A percentile compares a stretch with the other conserved stretches of the same genome.
Conservation (phyloP, 2,329 filamentous ascomycete species). For the Fusarium sp. region DNA sequence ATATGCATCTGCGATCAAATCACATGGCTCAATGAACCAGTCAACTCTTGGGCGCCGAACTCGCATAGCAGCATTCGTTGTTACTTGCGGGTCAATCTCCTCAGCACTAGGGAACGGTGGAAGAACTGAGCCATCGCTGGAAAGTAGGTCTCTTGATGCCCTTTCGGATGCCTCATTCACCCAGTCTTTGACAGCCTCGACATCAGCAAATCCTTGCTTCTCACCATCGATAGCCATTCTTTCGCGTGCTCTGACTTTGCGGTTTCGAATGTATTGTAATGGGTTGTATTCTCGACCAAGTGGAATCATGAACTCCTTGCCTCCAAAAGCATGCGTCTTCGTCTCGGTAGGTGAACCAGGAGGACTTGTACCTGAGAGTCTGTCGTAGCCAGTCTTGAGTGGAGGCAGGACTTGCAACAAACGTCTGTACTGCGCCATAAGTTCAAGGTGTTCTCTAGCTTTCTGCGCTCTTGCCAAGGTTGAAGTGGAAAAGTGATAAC, state of each 20-base stretch:
- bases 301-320: conserved; percentile 49
- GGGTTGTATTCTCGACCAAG: conserved; percentile 86
- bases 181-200: conserved; percentile 78
- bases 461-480: conserved; percentile 86
- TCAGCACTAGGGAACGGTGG: conserved; percentile 61
- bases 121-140: conserved; percentile 48
- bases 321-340: conserved; percentile 47
- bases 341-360: conserved; percentile 53
- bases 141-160: conserved; percentile 43
- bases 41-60: conserved; percentile 80
- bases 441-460: conserved; percentile 85
- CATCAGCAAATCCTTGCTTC: conserved; percentile 79
- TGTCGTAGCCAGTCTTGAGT: conserved; percentile 62
- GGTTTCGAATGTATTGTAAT: conserved; percentile 90
- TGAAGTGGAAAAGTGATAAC: conserved; percentile 78
- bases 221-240: conserved; percentile 79
- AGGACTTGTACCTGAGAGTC: conserved; percentile 55
- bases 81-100: conserved; percentile 54
- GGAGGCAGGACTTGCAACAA: conserved; percentile 83
- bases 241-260: conserved; percentile 84
- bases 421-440: conserved; percentile 84
- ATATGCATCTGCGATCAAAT: conserved; percentile 88
- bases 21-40: conserved; percentile 85
- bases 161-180: conserved; percentile 70
- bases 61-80: conserved; percentile 65